A percentile compares a stretch with the other conserved stretches of the same genome.
These are phyloP conservation scores for Quercus dentata DNA, from an alignment of 306 rosid genomes.

Conservation along the genomic window DNA sequence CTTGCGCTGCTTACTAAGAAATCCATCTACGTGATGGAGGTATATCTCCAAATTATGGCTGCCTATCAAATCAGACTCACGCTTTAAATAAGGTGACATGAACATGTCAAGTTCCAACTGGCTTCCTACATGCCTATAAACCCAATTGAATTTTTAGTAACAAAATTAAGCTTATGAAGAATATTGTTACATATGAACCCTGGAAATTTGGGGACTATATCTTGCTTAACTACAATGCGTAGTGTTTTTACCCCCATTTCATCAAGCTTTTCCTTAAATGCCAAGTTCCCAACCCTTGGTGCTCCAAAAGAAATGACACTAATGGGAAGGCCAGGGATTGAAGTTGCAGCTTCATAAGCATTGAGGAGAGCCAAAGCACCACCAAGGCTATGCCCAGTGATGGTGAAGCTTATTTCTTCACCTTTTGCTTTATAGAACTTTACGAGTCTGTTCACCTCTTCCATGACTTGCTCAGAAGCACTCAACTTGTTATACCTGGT, in stretches of 20 bases:
- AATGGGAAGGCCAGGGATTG: constrained; percentile 32
- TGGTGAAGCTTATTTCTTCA: constrained; percentile 57
- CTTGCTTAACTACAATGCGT: constrained; percentile 47
- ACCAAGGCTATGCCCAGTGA: constrained; percentile 78
- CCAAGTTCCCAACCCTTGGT: constrained; percentile 66
- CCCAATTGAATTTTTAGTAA: constrained; percentile 48
- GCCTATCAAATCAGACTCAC: constrained; percentile 36
- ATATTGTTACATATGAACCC: constrained; percentile 37
- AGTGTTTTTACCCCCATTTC: constrained; percentile 46
- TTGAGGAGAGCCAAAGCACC: constrained; percentile 65
- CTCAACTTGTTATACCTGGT: constrained; percentile 61
- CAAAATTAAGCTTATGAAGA: constrained; percentile 31
- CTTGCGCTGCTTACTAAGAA: constrained; percentile 1
- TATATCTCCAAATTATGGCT: constrained; percentile 57
- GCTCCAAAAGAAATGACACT: constrained; percentile 69
- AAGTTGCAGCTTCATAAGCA: constrained; percentile 49
- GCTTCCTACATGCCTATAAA: constrained; percentile 55
- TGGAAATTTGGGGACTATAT: constrained; percentile 55
- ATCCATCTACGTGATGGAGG: constrained; percentile 71
- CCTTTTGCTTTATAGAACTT: constrained; percentile 31
- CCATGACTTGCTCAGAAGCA: constrained; percentile 67
- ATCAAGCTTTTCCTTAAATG: constrained; percentile 47
- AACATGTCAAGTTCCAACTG: constrained; percentile 41
- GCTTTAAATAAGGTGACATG: constrained; percentile 51
- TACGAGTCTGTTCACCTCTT: constrained; percentile 35